A percentile compares a stretch with the other conserved stretches of the same genome.
Conservation (phyloP, 208 protist species). For the Trypanosoma boissoni region DNA sequence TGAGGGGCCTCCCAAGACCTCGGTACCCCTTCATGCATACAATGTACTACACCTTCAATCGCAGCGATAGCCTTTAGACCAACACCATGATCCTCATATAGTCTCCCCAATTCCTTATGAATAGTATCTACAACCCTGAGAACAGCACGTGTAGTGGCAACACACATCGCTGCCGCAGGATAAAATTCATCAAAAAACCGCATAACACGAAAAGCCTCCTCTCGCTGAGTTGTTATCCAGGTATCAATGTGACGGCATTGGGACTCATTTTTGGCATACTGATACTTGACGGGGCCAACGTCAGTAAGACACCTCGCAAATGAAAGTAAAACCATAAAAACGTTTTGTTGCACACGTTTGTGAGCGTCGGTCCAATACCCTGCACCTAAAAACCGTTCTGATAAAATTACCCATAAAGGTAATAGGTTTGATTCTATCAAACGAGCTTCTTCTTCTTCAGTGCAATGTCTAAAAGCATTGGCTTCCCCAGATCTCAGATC, state of each 20-base stretch:
- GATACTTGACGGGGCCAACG: conserved; percentile 55
- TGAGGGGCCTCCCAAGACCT: conserved; percentile 42
- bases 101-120: conserved; percentile 32
- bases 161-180: conserved; percentile 67
- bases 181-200: conserved; percentile 71
- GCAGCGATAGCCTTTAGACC: conserved; percentile 33
- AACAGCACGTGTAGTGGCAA: conserved; percentile 59
- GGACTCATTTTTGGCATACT: conserved; percentile 35
- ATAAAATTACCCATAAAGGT: conserved; percentile 52
- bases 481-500: conserved; percentile 5
- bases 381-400: conserved; percentile 53
- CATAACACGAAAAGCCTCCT: conserved; percentile 49
- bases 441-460: conserved; percentile 10
- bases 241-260: conserved; percentile 54
- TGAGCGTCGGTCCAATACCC: conserved; percentile 51
- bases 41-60: conserved; percentile 31
- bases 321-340: conserved; percentile 74
- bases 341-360: conserved; percentile 71
- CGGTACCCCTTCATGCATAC: conserved; percentile 52
- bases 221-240: conserved; percentile 56
- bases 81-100: conserved; percentile 57
- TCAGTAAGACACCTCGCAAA: conserved; percentile 56
- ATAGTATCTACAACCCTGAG: conserved; percentile 51
- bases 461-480: neutral
- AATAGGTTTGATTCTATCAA: conserved; percentile 30